These are phyloP conservation scores for Penicillium brasilianum DNA, from an alignment of 2,329 filamentous ascomycete genomes.

Conservation along the genomic window DNA sequence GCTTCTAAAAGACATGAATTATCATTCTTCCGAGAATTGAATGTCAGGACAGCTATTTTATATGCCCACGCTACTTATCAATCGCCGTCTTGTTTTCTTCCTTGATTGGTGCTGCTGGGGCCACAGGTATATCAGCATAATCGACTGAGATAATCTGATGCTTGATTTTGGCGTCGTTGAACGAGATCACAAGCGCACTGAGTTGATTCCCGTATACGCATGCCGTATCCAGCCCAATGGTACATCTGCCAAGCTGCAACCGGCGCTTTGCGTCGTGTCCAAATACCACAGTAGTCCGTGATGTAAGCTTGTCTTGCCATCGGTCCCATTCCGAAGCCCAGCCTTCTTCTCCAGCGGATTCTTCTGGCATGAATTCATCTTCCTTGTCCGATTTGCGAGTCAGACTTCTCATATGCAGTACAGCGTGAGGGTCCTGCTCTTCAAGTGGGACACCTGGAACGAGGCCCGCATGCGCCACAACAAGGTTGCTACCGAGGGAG, in stretches of 20 bases:
- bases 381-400: slow-evolving; percentile 1
- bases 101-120: not conserved
- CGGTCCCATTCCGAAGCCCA: slow-evolving; percentile 29
- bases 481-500: slow-evolving; percentile 19
- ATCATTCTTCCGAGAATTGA: no score
- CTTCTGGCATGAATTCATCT: slow-evolving; percentile 10
- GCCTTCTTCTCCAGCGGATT: slow-evolving; percentile 25
- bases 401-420: slow-evolving; percentile 30
- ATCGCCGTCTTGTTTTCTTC: not conserved
- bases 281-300: slow-evolving; percentile 29
- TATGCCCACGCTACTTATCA: not conserved
- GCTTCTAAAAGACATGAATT: no score
- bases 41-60: no score
- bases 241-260: slow-evolving; percentile 26
- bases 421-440: slow-evolving; percentile 24
- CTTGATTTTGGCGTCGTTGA: slow-evolving; percentile 1
- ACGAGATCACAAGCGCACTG: slow-evolving; percentile 27
- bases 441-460: slow-evolving; percentile 24
- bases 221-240: slow-evolving; percentile 30
- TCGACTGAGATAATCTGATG: slow-evolving; percentile 27
- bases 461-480: slow-evolving; percentile 30
- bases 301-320: slow-evolving; percentile 25
- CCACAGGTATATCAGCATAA: slow-evolving; percentile 23
- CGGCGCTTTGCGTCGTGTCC: slow-evolving; percentile 33
- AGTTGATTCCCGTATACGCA: slow-evolving; percentile 30